A percentile compares a stretch with the other conserved stretches of the same genome.
phyloP scores from a whole-genome alignment of 2,329 filamentous ascomycete species.

The Fusarium redolens region DNA sequence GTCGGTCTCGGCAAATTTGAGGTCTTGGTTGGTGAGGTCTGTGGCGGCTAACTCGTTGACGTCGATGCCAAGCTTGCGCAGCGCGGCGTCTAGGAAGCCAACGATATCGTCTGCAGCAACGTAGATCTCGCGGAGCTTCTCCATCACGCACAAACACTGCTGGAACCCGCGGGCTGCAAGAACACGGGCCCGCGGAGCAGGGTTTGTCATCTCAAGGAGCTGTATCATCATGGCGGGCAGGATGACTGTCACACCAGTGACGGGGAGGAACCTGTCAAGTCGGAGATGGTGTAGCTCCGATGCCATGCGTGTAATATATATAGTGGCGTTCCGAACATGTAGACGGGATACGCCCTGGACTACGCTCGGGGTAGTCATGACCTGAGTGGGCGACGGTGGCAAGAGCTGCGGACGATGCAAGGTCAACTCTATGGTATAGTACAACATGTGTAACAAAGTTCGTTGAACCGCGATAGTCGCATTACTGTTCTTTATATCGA shows the following conservation, averaged over 20 bases:
- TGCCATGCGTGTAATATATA: slow-evolving; percentile 86
- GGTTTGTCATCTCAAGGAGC: slow-evolving; percentile 89
- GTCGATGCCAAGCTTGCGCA: slow-evolving; percentile 86
- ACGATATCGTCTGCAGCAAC: slow-evolving; percentile 94
- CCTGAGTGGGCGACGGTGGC: slow-evolving; percentile 71
- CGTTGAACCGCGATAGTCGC: slow-evolving; percentile 76
- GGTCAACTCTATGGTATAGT: slow-evolving; percentile 89
- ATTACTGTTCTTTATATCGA: slow-evolving; percentile 70
- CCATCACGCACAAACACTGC: slow-evolving; percentile 92
- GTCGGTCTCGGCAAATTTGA: too few relatives aligned
- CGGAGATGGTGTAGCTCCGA: slow-evolving; percentile 78
- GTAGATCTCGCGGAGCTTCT: slow-evolving; percentile 88
- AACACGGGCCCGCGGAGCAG: slow-evolving; percentile 75
- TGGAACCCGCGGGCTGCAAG: slow-evolving; percentile 83
- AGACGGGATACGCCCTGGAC: slow-evolving; percentile 84
- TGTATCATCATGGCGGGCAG: slow-evolving; percentile 94
- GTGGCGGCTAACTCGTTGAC: slow-evolving; percentile 53
- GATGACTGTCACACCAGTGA: slow-evolving; percentile 89
- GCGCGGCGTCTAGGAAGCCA: slow-evolving; percentile 90
- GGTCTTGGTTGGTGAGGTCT: too few relatives aligned
- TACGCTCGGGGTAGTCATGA: slow-evolving; percentile 69
- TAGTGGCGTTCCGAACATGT: slow-evolving; percentile 85
- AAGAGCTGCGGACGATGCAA: slow-evolving; percentile 92
- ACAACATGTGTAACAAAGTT: slow-evolving; percentile 90
- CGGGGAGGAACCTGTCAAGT: slow-evolving; percentile 84